Evolutionary conservation across 2,329 filamentous ascomycete species (phyloP).

Genomic region (Colletotrichum falcatum): DNA sequence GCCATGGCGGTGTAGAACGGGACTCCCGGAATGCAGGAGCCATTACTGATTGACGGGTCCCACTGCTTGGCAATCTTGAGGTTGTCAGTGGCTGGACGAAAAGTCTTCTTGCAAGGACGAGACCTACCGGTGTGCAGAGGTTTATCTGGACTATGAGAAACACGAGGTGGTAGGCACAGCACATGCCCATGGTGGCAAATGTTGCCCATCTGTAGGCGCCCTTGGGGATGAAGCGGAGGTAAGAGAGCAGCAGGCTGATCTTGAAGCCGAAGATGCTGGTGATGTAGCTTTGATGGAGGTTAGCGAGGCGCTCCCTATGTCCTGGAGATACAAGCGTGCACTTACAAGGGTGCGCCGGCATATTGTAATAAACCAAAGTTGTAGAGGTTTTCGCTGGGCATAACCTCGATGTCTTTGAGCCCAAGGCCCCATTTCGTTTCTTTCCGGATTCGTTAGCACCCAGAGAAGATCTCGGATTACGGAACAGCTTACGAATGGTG

Average conservation of each 20-base stretch:
- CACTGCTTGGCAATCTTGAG: constrained; percentile 53
- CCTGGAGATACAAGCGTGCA: accelerated
- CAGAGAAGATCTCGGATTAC: not conserved
- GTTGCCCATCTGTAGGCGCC: constrained; percentile 50
- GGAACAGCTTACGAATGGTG: constrained; percentile 49
- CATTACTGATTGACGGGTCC: constrained; percentile 51
- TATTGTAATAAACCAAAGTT: constrained; percentile 57
- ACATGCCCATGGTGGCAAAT: constrained; percentile 50
- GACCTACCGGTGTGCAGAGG: constrained; percentile 50
- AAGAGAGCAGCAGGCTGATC: constrained; percentile 57
- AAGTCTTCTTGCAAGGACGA: not conserved
- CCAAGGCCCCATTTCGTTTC: constrained; percentile 60
- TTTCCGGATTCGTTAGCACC: constrained; percentile 40
- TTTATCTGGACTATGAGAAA: constrained; percentile 53
- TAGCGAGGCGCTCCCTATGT: not conserved
- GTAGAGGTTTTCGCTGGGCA: constrained; percentile 53
- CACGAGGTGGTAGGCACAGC: constrained; percentile 54
- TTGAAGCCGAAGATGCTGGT: constrained; percentile 60
- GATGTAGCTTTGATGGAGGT: constrained; percentile 50
- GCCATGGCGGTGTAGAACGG: constrained; percentile 58
- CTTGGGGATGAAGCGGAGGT: constrained; percentile 58
- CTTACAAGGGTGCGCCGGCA: constrained; percentile 56
- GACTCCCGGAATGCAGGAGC: constrained; percentile 54
- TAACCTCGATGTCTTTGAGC: constrained; percentile 49
- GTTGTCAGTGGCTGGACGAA: not conserved